Evolutionary conservation across 202 grass and related monocot genomes (phyloP).

Genomic region (Panicum virgatum): DNA sequence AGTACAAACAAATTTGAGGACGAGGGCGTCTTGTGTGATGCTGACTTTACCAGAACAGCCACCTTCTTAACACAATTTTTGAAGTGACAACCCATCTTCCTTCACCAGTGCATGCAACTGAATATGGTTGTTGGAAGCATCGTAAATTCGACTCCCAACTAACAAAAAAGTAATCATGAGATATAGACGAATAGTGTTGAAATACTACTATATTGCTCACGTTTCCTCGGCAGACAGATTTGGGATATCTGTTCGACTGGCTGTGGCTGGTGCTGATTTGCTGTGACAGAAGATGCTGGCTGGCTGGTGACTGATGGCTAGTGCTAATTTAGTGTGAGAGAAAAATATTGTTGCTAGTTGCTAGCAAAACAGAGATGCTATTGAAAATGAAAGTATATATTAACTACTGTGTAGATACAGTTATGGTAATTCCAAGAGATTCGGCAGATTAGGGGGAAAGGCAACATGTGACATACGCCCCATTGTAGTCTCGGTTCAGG

Average conservation of each 20-base stretch:
- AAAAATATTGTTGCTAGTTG: no score
- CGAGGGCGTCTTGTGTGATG: neutral
- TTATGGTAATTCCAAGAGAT: neutral
- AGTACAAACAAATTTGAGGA: slow-evolving; percentile 31
- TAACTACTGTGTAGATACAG: neutral
- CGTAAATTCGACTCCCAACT: neutral
- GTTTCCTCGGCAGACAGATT: neutral
- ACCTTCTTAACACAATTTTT: slow-evolving; percentile 5
- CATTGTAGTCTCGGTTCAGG: neutral
- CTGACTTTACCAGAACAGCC: neutral
- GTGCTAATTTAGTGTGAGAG: no score
- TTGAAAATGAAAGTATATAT: slow-evolving; percentile 7
- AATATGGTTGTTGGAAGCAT: neutral
- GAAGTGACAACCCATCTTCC: neutral
- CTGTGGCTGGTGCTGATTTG: no score
- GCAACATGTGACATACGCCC: slow-evolving; percentile 6
- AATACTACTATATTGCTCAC: neutral
- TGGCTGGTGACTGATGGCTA: no score
- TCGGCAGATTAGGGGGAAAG: neutral
- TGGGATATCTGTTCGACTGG: no score
- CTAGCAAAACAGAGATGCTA: no score
- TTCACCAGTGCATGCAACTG: neutral
- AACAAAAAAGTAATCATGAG: neutral
- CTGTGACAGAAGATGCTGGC: no score
- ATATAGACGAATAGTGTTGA: no score